Conservation (phyloP, 768 basidiomycete genomes). For the Asterophora lycoperdoides region DNA sequence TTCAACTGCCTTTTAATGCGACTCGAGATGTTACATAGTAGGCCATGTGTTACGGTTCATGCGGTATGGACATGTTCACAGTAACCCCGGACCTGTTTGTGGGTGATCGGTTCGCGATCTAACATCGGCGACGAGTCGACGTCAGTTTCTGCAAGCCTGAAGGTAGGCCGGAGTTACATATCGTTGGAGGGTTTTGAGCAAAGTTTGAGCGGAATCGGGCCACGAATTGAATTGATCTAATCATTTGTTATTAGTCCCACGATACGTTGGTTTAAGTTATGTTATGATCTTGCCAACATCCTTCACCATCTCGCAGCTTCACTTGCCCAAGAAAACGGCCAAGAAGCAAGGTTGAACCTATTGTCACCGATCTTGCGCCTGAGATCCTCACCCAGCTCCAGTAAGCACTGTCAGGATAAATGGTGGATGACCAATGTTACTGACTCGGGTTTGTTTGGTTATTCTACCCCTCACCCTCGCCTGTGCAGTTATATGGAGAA, state of each 20-base stretch:
- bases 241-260: background rate
- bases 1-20: constrained; percentile 13
- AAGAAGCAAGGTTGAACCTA: too few species aligned
- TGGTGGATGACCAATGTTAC: too few species aligned
- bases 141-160: background rate
- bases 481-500: too few species aligned
- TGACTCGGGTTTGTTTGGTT: background rate
- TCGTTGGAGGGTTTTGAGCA: background rate
- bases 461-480: too few species aligned
- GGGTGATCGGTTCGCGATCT: constrained; percentile 1
- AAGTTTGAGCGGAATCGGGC: background rate
- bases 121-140: background rate
- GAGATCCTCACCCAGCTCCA: background rate
- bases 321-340: too few species aligned
- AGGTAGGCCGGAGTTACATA: background rate
- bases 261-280: too few species aligned
- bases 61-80: background rate
- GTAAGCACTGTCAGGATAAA: background rate
- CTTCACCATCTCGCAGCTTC: too few species aligned
- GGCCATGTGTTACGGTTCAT: background rate
- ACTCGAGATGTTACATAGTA: background rate
- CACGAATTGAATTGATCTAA: background rate
- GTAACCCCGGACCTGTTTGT: constrained; percentile 7
- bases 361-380: background rate
- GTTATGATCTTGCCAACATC: too few species aligned